Evolutionary conservation across 345 rosid genomes (phyloP), one percentile per base, ranked within the genome.

Genomic region (Salix caprea): DNA sequence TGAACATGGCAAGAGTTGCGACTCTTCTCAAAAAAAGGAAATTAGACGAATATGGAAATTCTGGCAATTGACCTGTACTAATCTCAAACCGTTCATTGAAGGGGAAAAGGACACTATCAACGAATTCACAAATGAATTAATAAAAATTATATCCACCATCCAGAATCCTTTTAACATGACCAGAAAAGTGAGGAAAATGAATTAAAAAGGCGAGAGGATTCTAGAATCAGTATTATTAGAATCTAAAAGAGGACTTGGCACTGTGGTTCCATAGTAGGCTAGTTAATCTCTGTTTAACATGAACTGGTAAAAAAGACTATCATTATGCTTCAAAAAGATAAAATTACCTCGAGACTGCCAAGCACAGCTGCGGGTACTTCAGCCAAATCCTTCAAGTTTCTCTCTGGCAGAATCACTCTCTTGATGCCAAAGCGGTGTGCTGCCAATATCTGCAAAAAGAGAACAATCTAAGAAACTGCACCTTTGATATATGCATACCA

Each of bases 311-410:
- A 26, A 14, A 26, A 5, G 5, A 42, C 24, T 9, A 9, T 54
- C 28, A 72, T 2, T 71, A 40, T 67, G 13, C 39, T 67, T 36
- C 62, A 73, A 18, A 23, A 8, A 14, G 64, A 42, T 61, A 46
- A 42, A 81, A 66, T 84, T 85, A 95, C 99, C 92, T 96, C 99
- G 26, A 96, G 81, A 83, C 88, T 84, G 68, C 93, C 80, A 32
- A 96, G 90, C 79, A 96, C 98, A 76, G 91, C 82, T 5, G 92
- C 86, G 7, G 99, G 99, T 73, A 96, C 99, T 89, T 96, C 99
- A 46, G 81, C 97, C 42, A 96, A 86, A 88, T 96, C 98, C 88
- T 96, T 96, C 70, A 92, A 36, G 82, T 96, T 96, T 86, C 97
- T 91, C 86, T 92, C 95, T 0, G 99, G 98, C 77, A 96, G 88